Conservation (phyloP, 2,329 filamentous ascomycete genomes). For the Trichoderma atrobrunneum region DNA sequence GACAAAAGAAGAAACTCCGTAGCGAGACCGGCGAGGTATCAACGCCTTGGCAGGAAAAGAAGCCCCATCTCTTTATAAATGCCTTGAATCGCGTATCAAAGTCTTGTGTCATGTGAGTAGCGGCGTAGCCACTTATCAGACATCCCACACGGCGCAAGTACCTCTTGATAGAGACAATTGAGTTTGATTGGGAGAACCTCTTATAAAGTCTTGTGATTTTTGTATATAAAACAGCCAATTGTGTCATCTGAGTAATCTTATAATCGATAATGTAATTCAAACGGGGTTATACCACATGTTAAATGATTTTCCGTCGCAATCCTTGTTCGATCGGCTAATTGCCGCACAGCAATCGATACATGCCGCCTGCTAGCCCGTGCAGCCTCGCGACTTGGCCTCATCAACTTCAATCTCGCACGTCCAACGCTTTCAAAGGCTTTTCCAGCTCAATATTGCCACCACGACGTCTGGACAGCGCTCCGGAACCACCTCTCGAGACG, state of each 20-base stretch:
- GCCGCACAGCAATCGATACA: not conserved
- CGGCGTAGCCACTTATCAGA: slow-evolving; percentile 20
- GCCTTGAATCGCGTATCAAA: slow-evolving; percentile 1
- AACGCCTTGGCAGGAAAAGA: not conserved
- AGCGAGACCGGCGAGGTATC: not conserved
- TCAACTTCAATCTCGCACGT: slow-evolving; percentile 22
- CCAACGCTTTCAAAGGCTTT: slow-evolving; percentile 5
- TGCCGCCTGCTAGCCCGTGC: slow-evolving; percentile 21
- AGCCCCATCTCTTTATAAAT: not conserved
- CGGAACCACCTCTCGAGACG: slow-evolving; percentile 13
- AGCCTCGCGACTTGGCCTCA: slow-evolving; percentile 23
- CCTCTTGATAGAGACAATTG: not conserved
- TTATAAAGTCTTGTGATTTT: fast-evolving
- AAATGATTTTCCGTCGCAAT: not conserved
- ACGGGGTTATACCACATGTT: not conserved
- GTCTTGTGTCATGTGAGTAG: slow-evolving; percentile 22
- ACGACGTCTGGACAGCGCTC: not conserved
- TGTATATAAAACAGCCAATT: not conserved
- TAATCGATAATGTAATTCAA: not conserved
- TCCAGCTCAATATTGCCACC: slow-evolving; percentile 1
- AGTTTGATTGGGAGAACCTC: fast-evolving
- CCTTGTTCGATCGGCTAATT: slow-evolving; percentile 7
- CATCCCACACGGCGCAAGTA: slow-evolving; percentile 8
- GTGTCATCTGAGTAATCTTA: no score
- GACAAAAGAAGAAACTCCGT: not conserved